Conservation (phyloP, 257 asterid species). For the Primulina tabacum region DNA sequence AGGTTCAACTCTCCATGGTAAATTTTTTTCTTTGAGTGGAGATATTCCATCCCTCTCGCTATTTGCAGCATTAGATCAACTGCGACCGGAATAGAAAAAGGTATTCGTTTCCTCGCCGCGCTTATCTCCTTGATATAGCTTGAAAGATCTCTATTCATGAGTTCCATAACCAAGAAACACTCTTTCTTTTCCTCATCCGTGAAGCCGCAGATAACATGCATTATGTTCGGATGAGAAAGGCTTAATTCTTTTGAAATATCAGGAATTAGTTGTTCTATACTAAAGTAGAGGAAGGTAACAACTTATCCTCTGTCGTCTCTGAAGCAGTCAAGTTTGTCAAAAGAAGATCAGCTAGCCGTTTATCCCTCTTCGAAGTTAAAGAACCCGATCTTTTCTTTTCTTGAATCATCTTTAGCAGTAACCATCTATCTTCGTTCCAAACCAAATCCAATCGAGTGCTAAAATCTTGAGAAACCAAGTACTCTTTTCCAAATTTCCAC, state of each 20-base stretch:
- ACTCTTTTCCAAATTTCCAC: conserved; percentile 50
- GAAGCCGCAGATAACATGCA: conserved; percentile 64
- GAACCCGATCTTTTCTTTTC: conserved; percentile 38
- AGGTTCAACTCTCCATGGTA: conserved; percentile 78
- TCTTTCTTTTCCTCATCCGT: conserved; percentile 71
- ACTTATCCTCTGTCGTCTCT: conserved; percentile 22
- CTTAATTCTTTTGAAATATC: conserved; percentile 43
- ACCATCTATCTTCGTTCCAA: conserved; percentile 59
- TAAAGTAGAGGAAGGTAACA: conserved; percentile 50
- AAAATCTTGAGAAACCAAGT: conserved; percentile 45
- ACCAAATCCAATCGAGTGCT: conserved; percentile 40
- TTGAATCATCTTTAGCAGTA: conserved; percentile 37
- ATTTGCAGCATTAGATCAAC: conserved; percentile 86
- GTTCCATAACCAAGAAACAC: conserved; percentile 69
- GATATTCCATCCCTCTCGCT: conserved; percentile 94
- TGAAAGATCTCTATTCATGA: conserved; percentile 67
- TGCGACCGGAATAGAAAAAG: conserved; percentile 67
- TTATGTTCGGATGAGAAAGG: conserved; percentile 74
- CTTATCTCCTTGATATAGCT: conserved; percentile 59
- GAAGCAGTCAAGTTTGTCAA: conserved; percentile 44
- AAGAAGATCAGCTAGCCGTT: conserved; percentile 50
- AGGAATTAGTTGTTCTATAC: conserved; percentile 39
- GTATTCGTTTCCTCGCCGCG: conserved; percentile 63
- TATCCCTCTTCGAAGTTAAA: conserved; percentile 42
- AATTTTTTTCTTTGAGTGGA: conserved; percentile 63